Evolutionary conservation across 352 stramenopile species (phyloP).

Genomic region (Achlya hypogyna): DNA sequence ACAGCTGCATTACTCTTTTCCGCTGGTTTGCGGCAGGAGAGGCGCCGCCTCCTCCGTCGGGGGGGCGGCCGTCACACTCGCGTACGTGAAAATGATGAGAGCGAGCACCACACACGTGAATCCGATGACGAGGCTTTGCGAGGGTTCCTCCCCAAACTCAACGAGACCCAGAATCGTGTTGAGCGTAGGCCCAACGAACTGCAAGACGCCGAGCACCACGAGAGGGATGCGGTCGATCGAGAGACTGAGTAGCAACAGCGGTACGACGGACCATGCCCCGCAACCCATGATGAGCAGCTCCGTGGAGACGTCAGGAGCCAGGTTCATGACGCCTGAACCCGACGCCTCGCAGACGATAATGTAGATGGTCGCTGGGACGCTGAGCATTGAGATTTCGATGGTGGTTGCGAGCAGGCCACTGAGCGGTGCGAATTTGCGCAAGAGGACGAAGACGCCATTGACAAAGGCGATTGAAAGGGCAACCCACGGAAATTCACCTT

Average conservation of each 20-base stretch:
- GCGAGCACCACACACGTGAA: conserved; percentile 2
- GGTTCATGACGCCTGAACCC: background rate
- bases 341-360: background rate
- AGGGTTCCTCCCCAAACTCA: background rate
- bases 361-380: background rate
- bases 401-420: background rate
- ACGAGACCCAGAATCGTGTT: conserved; percentile 9
- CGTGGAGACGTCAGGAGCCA: background rate
- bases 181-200: conserved; percentile 16
- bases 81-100: conserved; percentile 1
- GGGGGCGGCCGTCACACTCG: background rate
- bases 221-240: conserved; percentile 15
- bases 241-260: conserved; percentile 6
- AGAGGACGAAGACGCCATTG: background rate
- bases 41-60: background rate
- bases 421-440: background rate
- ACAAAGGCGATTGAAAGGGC: background rate
- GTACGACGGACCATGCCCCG: conserved; percentile 1
- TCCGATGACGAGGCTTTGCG: background rate
- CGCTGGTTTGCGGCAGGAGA: background rate
- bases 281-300: background rate
- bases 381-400: background rate
- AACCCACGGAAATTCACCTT: conserved; percentile 3
- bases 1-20: too few relatives aligned
- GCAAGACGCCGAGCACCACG: conserved; percentile 2